phyloP scores from a whole-genome alignment of 73 alveolate species.

The Paramecium bursaria region DNA sequence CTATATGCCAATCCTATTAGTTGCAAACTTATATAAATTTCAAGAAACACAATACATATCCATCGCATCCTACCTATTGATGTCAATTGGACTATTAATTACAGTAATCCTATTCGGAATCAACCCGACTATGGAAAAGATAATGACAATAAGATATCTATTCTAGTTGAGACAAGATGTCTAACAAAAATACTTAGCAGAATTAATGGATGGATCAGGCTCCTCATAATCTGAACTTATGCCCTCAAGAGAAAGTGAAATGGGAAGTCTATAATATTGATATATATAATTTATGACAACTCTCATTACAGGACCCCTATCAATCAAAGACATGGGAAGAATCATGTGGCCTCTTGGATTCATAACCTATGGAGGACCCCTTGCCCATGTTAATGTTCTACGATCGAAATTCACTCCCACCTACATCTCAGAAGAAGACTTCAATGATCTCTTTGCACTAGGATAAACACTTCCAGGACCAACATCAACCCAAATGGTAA shows the following conservation, averaged over 20 bases:
- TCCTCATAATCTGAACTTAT: constrained; percentile 18
- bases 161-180: background rate
- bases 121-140: constrained; percentile 8
- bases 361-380: constrained; percentile 51
- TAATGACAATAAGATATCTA: background rate
- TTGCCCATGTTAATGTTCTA: constrained; percentile 19
- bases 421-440: constrained; percentile 33
- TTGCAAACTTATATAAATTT: constrained; percentile 2
- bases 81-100: constrained; percentile 1
- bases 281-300: constrained; percentile 25
- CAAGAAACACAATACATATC: background rate
- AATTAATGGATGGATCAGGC: constrained; percentile 48
- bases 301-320: background rate
- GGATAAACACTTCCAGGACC: constrained; percentile 58
- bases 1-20: background rate
- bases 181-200: background rate
- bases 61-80: background rate
- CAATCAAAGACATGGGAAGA: background rate
- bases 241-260: constrained; percentile 45
- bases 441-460: constrained; percentile 40
- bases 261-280: constrained; percentile 42
- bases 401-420: constrained; percentile 14
- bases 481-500: constrained; percentile 54
- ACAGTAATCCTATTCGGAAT: constrained; percentile 10
- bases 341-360: constrained; percentile 56